phyloP scores from a whole-genome alignment of 805 yeast species.

The Dipodascus albidus region DNA sequence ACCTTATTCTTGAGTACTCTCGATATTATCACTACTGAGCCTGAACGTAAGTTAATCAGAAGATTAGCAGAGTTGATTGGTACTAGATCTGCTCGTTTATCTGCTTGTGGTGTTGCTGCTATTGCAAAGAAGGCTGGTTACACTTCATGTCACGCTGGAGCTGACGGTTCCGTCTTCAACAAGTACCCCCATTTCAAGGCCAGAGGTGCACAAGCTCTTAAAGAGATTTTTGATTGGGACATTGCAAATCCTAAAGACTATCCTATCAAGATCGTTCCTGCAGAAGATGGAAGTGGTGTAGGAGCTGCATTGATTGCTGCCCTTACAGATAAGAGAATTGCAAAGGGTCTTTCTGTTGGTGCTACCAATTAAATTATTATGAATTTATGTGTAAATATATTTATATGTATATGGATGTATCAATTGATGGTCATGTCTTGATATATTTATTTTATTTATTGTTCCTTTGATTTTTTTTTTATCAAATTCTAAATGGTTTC shows the following conservation, averaged over 20 bases:
- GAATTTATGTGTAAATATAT: too few relatives aligned
- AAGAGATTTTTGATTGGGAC: conserved; percentile 81
- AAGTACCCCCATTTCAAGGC: conserved; percentile 85
- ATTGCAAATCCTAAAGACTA: conserved; percentile 39
- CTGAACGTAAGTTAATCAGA: conserved; percentile 76
- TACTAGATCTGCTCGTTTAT: conserved; percentile 82
- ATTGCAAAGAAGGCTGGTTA: conserved; percentile 77
- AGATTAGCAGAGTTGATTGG: conserved; percentile 80
- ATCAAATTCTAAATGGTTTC: too few relatives aligned
- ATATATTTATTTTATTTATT: too few relatives aligned
- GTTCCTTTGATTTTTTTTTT: too few relatives aligned
- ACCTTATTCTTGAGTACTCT: conserved; percentile 50
- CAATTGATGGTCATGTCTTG: background rate
- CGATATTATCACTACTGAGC: conserved; percentile 51
- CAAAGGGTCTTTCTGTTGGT: conserved; percentile 38
- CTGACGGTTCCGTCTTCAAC: conserved; percentile 94
- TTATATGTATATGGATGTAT: background rate
- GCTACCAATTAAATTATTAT: conserved; percentile 6
- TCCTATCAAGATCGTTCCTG: conserved; percentile 79
- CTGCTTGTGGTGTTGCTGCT: conserved; percentile 93
- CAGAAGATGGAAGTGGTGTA: conserved; percentile 97
- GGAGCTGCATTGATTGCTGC: conserved; percentile 99
- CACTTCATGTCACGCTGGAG: conserved; percentile 69
- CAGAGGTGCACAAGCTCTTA: conserved; percentile 78
- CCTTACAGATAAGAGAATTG: conserved; percentile 69